These are phyloP conservation scores for Eragrostis nindensis DNA, from an alignment of 176 grass and related monocot genomes.

Conservation along the genomic window DNA sequence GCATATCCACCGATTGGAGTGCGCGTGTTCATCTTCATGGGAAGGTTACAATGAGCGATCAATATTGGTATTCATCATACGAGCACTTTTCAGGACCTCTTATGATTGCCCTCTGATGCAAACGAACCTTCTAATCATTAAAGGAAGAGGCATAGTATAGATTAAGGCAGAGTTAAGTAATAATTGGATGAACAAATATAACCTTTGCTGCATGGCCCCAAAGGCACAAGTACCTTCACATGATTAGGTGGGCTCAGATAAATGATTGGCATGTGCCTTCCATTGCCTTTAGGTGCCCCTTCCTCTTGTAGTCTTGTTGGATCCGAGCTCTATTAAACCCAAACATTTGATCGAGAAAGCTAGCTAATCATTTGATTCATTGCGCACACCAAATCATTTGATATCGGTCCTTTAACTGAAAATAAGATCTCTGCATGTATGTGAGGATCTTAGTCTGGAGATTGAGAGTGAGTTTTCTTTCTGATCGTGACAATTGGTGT, in stretches of 20 bases:
- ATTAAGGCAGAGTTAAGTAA: conserved; percentile 22
- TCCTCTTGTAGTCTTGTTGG: conserved; percentile 42
- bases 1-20: conserved; percentile 18
- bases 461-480: background rate
- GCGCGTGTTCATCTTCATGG: conserved; percentile 39
- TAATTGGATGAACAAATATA: conserved; percentile 25
- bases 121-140: conserved; percentile 47
- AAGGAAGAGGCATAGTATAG: conserved; percentile 23
- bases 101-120: conserved; percentile 63
- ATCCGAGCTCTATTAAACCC: conserved; percentile 40
- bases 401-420: conserved; percentile 29
- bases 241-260: conserved; percentile 62
- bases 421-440: conserved; percentile 23
- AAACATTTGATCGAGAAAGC: conserved; percentile 48
- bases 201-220: conserved; percentile 9
- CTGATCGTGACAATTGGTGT: background rate
- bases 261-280: conserved; percentile 81
- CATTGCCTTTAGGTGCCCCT: conserved; percentile 50
- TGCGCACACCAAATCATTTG: conserved; percentile 38
- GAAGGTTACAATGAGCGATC: conserved; percentile 28
- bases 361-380: conserved; percentile 59
- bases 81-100: conserved; percentile 36
- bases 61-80: conserved; percentile 35
- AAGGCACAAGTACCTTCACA: conserved; percentile 61
- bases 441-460: background rate